Base-by-base conservation (phyloP, 2,329 filamentous ascomycete genomes). In the Lasiodiplodia citricola region DNA sequence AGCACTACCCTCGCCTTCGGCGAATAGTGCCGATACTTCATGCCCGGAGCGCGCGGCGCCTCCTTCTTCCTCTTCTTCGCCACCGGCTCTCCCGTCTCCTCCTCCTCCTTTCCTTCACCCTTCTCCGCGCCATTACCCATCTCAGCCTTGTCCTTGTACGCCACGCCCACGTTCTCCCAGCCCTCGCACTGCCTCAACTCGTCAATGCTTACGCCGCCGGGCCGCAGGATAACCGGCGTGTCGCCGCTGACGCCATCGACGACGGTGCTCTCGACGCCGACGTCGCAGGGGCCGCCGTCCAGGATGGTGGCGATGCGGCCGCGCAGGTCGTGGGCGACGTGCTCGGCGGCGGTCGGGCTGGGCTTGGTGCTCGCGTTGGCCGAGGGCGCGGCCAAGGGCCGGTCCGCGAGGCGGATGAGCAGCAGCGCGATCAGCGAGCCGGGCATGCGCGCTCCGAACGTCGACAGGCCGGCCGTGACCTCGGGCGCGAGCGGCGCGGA, bases 11-110 rank as follows among this genome's bases (percentile, higher is more conserved):
- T 89, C 1, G 96, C 96, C 78, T 90, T 92, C 0, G 96, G 96
- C 54, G 94, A 97, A 76, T 99, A 99, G 78, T 99, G 96, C 77
- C 96, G 93, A 79, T 99, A 99, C 81, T 99, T 99, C 96, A 99
- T 99, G 0, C 96, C 96, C 0, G 96, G 96, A 0, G 96, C 96
- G 68, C 93, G 86, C 0, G 96, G 96, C 69, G 73, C 75, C 63
- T 87, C 88, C 5, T 87, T 50, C 47, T 64, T 52, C 38, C 16
- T 28, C 23, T 28, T 23, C 38, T 13, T n/a, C 18, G 14, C 37
- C 23, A 67, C 73, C 74, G 63, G 87, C 88, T 4, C 75, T 90
- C 87, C 91, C 18, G 87, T 84, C 74, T 92, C 88, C 18, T 88
- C 88, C 18, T 88, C 86, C 74, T 97, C 93, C 75, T 90, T 77